A percentile compares a stretch with the other conserved stretches of the same genome.
phyloP scores from a whole-genome alignment of 2,329 filamentous ascomycete species.

The Beauveria sp. region DNA sequence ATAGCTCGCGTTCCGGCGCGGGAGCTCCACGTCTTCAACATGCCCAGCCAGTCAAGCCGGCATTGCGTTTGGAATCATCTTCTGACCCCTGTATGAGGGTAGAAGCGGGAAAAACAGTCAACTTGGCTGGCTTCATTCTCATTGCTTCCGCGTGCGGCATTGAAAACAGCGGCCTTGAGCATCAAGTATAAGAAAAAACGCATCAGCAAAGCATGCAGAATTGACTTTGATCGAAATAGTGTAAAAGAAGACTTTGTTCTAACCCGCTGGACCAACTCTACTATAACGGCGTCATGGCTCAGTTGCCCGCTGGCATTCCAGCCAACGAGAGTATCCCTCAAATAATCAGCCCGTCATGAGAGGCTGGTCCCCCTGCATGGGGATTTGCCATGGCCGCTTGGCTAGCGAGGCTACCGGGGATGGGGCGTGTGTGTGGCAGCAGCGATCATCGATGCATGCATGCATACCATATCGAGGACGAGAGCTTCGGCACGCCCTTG shows the following conservation, averaged over 20 bases:
- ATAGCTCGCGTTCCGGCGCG: neutral
- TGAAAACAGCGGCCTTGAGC: too few species aligned
- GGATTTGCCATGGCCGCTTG: neutral
- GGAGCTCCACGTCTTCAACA: neutral
- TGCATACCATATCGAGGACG: neutral
- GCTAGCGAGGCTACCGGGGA: neutral
- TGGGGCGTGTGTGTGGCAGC: neutral
- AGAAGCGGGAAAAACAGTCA: neutral
- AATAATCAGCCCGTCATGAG: conserved; percentile 5
- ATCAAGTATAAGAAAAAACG: too few species aligned
- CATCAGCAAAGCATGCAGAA: too few species aligned
- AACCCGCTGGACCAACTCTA: too few species aligned
- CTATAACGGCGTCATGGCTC: neutral
- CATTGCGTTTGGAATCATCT: conserved; percentile 7
- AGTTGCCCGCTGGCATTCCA: neutral
- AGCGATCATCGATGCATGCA: conserved; percentile 2
- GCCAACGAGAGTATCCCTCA: neutral
- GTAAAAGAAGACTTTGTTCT: too few species aligned
- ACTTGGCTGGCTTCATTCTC: neutral
- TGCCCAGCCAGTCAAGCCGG: neutral
- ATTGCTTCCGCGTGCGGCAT: too few species aligned
- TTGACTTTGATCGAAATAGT: too few species aligned
- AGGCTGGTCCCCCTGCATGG: neutral
- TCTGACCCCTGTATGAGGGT: neutral
- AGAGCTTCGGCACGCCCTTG: neutral